A percentile compares a stretch with the other conserved stretches of the same genome.
Evolutionary conservation across 805 yeast genomes (phyloP).

Genomic region (Lipomyces oligophaga): DNA sequence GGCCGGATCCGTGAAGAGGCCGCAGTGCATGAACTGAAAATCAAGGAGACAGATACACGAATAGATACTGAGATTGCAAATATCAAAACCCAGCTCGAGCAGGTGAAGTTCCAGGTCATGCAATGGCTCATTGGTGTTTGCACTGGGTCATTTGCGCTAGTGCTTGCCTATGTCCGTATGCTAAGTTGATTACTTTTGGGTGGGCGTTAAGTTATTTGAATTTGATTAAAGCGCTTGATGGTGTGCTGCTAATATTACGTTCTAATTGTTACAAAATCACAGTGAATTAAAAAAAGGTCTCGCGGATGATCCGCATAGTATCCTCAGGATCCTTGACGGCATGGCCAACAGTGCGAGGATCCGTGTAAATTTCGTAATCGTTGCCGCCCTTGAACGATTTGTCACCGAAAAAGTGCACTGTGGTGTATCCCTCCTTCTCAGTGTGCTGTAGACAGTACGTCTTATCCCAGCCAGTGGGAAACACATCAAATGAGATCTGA

Average conservation of each 20-base stretch:
- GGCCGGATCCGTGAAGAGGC: slow-evolving; percentile 94
- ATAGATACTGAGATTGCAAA: slow-evolving; percentile 94
- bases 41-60: slow-evolving; percentile 90
- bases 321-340: slow-evolving; percentile 86
- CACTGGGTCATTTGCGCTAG: slow-evolving; percentile 94
- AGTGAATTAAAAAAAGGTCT: slow-evolving; percentile 48
- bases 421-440: slow-evolving; percentile 73
- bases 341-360: slow-evolving; percentile 92
- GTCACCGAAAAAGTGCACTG: slow-evolving; percentile 98
- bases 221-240: not conserved
- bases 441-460: slow-evolving; percentile 96
- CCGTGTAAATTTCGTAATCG: slow-evolving; percentile 94
- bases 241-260: not conserved
- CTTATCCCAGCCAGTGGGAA: slow-evolving; percentile 99
- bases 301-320: slow-evolving; percentile 80
- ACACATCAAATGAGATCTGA: slow-evolving; percentile 97
- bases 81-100: slow-evolving; percentile 91
- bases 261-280: not conserved
- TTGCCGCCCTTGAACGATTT: slow-evolving; percentile 95
- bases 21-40: slow-evolving; percentile 85
- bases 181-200: slow-evolving; percentile 48
- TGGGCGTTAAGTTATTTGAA: not conserved
- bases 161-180: slow-evolving; percentile 85
- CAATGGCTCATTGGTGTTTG: slow-evolving; percentile 99
- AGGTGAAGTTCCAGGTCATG: slow-evolving; percentile 92